Evolutionary conservation across 805 yeast genomes (phyloP).

Genomic region (Suhomyces canberraensis): DNA sequence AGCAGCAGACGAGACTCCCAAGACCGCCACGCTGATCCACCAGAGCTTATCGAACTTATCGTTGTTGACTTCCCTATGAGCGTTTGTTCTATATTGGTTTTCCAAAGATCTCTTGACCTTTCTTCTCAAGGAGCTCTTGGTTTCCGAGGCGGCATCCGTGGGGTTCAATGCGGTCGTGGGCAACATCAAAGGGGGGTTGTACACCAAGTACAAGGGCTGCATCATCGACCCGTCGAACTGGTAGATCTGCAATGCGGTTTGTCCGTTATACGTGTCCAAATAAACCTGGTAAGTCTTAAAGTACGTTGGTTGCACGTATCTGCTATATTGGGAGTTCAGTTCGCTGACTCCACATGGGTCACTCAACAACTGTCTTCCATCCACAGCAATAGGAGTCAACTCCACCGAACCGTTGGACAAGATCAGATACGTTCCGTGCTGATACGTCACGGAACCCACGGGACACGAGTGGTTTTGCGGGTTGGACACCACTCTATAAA

Average conservation of each 20-base stretch:
- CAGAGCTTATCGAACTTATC: constrained; percentile 46
- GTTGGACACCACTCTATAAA: constrained; percentile 73
- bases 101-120: constrained; percentile 72
- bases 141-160: constrained; percentile 45
- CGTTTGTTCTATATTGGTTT: constrained; percentile 76
- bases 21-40: constrained; percentile 51
- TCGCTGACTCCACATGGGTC: constrained; percentile 72
- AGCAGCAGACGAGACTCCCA: constrained; percentile 39
- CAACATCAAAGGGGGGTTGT: constrained; percentile 92
- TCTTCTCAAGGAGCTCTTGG: constrained; percentile 32
- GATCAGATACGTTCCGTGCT: constrained; percentile 80
- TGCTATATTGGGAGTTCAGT: constrained; percentile 52
- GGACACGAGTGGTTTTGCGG: constrained; percentile 79
- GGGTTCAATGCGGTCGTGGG: constrained; percentile 93
- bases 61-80: constrained; percentile 44
- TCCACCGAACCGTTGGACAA: constrained; percentile 62
- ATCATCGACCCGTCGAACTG: constrained; percentile 75
- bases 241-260: constrained; percentile 68
- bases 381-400: constrained; percentile 74
- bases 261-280: constrained; percentile 80
- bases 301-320: constrained; percentile 67
- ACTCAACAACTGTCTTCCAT: constrained; percentile 87
- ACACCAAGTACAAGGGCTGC: constrained; percentile 89
- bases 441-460: constrained; percentile 74
- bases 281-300: constrained; percentile 56